Evolutionary conservation across 2,329 filamentous ascomycete species (phyloP).

Genomic region (Monosporascus ibericus): DNA sequence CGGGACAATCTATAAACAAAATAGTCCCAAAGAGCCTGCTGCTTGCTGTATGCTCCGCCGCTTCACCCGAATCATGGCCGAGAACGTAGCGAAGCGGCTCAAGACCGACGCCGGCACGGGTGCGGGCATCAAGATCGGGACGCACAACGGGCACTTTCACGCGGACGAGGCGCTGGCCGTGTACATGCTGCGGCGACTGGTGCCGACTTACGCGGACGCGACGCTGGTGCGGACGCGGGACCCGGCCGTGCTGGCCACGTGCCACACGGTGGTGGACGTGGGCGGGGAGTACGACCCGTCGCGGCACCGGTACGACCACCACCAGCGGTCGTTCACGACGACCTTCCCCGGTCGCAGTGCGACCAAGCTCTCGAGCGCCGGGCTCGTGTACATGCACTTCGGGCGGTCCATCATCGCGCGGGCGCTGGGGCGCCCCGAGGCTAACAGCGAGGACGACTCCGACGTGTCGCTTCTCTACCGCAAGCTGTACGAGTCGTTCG

Average conservation of each 20-base stretch:
- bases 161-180: slow-evolving; percentile 96
- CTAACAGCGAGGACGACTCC: slow-evolving; percentile 38
- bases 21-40: neutral
- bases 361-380: slow-evolving; percentile 91
- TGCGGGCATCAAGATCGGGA: slow-evolving; percentile 63
- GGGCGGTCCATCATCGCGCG: slow-evolving; percentile 74
- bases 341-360: slow-evolving; percentile 69
- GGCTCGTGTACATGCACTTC: slow-evolving; percentile 94
- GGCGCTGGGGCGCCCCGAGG: slow-evolving; percentile 43
- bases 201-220: slow-evolving; percentile 67
- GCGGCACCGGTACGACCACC: slow-evolving; percentile 84
- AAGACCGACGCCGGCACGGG: slow-evolving; percentile 56
- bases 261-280: slow-evolving; percentile 97
- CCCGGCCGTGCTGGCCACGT: slow-evolving; percentile 66
- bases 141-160: slow-evolving; percentile 98
- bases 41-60: slow-evolving; percentile 35
- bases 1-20: neutral
- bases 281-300: slow-evolving; percentile 83
- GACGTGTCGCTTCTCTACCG: slow-evolving; percentile 72
- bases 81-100: slow-evolving; percentile 72
- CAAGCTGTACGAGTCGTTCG: slow-evolving; percentile 88
- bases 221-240: slow-evolving; percentile 83
- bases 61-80: slow-evolving; percentile 49
- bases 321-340: slow-evolving; percentile 84
- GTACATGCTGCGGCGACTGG: slow-evolving; percentile 82